Conservation (phyloP, 2,329 filamentous ascomycete species). For the Microdochium paspali region DNA sequence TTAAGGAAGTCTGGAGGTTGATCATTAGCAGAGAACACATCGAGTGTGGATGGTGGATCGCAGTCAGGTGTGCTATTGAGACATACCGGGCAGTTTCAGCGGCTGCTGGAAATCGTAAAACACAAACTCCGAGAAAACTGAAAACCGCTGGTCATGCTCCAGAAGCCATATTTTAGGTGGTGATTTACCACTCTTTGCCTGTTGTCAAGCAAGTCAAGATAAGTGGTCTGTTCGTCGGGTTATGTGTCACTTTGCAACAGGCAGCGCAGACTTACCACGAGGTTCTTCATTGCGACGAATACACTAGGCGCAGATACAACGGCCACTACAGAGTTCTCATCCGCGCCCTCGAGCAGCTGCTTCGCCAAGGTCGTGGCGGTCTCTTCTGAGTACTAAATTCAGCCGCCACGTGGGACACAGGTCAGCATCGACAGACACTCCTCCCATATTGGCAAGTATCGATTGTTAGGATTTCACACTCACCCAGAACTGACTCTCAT, state of each 20-base stretch:
- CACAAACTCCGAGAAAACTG: conserved; percentile 64
- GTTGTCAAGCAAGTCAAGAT: not conserved
- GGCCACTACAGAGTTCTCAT: conserved; percentile 48
- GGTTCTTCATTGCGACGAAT: conserved; percentile 67
- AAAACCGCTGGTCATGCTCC: conserved; percentile 67
- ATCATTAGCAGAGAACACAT: conserved; percentile 3
- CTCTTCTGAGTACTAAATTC: conserved; percentile 57
- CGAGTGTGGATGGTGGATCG: too few species aligned
- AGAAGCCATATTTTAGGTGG: conserved; percentile 55
- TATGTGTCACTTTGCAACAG: not conserved
- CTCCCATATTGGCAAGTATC: too few species aligned
- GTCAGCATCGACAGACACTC: too few species aligned
- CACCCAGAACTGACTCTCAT: conserved; percentile 78
- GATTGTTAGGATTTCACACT: too few species aligned
- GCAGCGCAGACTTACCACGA: conserved; percentile 35
- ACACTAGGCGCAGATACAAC: conserved; percentile 69
- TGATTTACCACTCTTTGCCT: conserved; percentile 10
- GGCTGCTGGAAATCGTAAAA: conserved; percentile 67
- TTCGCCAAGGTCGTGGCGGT: conserved; percentile 56
- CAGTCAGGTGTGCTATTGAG: too few species aligned
- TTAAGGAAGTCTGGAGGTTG: conserved; percentile 43
- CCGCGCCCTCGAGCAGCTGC: conserved; percentile 55
- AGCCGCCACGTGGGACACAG: too few species aligned
- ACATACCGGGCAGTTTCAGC: conserved; percentile 51
- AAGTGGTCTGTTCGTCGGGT: too few species aligned